Base-by-base conservation (phyloP, 2,329 filamentous ascomycete genomes). In the Alternaria incomplexa region DNA sequence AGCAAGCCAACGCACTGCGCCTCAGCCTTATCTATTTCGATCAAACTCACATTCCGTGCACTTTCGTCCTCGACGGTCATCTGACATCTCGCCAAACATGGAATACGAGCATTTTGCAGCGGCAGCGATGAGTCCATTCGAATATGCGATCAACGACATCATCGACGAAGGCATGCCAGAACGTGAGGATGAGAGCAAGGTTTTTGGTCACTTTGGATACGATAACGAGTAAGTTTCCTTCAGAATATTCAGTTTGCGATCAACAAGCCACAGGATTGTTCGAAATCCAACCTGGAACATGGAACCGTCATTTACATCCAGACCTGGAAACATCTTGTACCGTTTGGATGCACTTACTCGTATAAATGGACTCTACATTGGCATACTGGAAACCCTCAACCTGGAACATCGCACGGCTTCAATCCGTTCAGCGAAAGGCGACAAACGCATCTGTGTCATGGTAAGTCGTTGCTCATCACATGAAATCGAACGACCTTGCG, bases 171-270 rank as follows among this genome's bases (percentile, higher is more conserved):
- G 15, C 8, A 13, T 52, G 23, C 15, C n/a, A 22, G 22, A 22
- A 12, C 13, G 25, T 9, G 45, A 40, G 11, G 8, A 32, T 26
- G 25, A 22, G 23, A 32, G 10, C 4, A 45, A 11, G 15, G 23
- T 8, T 43, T 23, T 59, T 26, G 51, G 22, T 47, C 55, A 45
- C n/a, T 23, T 26, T 36, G 32, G 17, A 50, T 47, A 54, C 13
- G 11, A n/a, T 13, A 60, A 15, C 25, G 46, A 55, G 64, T 66
- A 64, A 66, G 63, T 65, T 8, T n/a, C 51, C 32, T 65, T 40
- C 50, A 52, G 9, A 43, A 43, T 60, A 8, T 55, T 22, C 54
- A 55, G n/a, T 23, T n/a, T 30, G 32, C n/a, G n/a, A 30, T 63
- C 52, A 58, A 54, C 23, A 3, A 58, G 48, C 56, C 48, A 51